Conservation (phyloP, 306 rosid species). For the Pyrus communis region DNA sequence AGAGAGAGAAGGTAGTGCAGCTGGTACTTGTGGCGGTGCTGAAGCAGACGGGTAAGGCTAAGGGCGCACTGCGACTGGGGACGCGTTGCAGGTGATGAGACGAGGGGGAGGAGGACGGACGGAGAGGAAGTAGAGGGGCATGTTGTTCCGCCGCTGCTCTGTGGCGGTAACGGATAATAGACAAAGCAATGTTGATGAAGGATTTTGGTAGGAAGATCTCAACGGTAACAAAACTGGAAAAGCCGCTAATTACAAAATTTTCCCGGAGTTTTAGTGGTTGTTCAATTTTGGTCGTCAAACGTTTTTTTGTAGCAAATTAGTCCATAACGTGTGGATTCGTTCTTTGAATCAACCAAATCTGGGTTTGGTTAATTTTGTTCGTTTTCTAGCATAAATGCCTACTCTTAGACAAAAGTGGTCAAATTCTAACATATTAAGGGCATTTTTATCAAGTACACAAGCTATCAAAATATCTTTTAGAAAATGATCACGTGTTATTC, state of each 20-base stretch:
- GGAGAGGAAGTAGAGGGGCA: constrained; percentile 47
- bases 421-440: no score
- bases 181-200: not conserved
- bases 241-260: not conserved
- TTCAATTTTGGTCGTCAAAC: not conserved
- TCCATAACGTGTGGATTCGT: no score
- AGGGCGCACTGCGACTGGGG: constrained; percentile 22
- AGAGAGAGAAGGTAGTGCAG: constrained; percentile 14
- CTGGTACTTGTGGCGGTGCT: not conserved
- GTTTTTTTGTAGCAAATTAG: no score
- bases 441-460: no score
- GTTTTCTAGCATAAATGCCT: no score
- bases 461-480: no score
- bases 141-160: not conserved
- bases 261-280: not conserved
- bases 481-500: no score
- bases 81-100: constrained; percentile 48
- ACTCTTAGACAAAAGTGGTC: no score
- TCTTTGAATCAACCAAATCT: no score
- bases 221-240: not conserved
- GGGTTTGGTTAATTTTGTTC: no score
- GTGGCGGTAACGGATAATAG: constrained; percentile 56
- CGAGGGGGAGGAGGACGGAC: constrained; percentile 36
- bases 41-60: not conserved
- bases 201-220: not conserved